A percentile compares a stretch with the other conserved stretches of the same genome.
Evolutionary conservation across 106 monocot species (phyloP).

Genomic region (Amphibolis antarctica): DNA sequence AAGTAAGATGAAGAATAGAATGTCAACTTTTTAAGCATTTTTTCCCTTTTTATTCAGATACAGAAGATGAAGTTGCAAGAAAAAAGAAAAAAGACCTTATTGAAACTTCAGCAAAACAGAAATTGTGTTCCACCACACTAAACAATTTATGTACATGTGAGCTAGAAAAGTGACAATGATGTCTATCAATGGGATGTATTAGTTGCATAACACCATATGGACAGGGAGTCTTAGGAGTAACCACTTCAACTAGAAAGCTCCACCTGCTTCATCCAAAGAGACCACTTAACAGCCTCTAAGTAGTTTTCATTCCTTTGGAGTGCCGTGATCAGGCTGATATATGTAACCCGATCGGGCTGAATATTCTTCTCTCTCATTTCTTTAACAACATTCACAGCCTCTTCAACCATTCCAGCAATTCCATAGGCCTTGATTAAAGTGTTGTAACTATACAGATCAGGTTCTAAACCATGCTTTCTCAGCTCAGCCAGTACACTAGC

Average conservation of each 20-base stretch:
- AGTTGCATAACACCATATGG: too few species aligned
- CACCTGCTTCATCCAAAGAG: constrained; percentile 94
- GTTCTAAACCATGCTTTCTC: constrained; percentile 50
- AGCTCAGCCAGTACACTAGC: constrained; percentile 55
- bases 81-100: too few species aligned
- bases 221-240: too few species aligned
- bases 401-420: constrained; percentile 85
- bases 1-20: too few species aligned
- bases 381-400: constrained; percentile 61
- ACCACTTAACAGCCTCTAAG: constrained; percentile 93
- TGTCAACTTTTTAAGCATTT: too few species aligned
- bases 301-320: constrained; percentile 86
- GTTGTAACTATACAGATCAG: constrained; percentile 86
- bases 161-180: too few species aligned
- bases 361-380: constrained; percentile 68
- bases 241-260: constrained; percentile 12
- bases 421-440: constrained; percentile 92
- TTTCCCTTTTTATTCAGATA: too few species aligned
- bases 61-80: too few species aligned
- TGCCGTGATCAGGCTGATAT: constrained; percentile 49
- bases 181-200: too few species aligned
- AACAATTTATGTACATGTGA: too few species aligned
- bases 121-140: too few species aligned
- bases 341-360: constrained; percentile 66
- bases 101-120: too few species aligned